These are phyloP conservation scores for Cystobasidium sp. DNA, from an alignment of 1,284 basidiomycete genomes.

Conservation along the genomic window DNA sequence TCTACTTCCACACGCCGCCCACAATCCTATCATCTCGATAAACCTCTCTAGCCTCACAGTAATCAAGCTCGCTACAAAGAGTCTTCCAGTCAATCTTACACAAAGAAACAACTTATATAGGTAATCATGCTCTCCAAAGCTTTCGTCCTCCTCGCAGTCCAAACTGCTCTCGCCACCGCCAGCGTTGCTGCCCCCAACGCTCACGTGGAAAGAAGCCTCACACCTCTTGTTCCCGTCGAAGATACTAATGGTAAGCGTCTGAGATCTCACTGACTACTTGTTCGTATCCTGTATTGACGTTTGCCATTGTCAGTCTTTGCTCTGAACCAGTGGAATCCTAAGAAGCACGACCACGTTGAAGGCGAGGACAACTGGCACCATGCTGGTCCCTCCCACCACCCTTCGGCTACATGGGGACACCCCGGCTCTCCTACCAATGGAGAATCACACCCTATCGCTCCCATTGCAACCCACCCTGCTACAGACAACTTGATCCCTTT, in stretches of 20 bases:
- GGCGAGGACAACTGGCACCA: constrained; percentile 24
- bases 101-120: not conserved
- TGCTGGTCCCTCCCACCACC: constrained; percentile 36
- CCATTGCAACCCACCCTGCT: not conserved
- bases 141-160: constrained; percentile 32
- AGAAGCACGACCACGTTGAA: constrained; percentile 21
- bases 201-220: not conserved
- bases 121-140: constrained; percentile 28
- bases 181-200: not conserved
- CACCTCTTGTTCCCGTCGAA: constrained; percentile 17
- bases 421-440: constrained; percentile 10
- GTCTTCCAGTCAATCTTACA: not conserved
- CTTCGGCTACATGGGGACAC: constrained; percentile 11
- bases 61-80: constrained; percentile 34
- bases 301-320: constrained; percentile 14
- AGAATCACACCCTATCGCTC: not conserved
- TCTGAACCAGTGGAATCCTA: constrained; percentile 41
- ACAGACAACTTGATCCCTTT: not conserved
- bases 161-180: constrained; percentile 36
- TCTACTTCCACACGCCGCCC: not conserved
- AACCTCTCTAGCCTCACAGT: constrained; percentile 20
- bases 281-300: not conserved
- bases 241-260: constrained; percentile 22
- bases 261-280: not conserved
- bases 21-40: constrained; percentile 21